A percentile compares a stretch with the other conserved stretches of the same genome.
phyloP scores from a whole-genome alignment of 1,139 yeast genomes.

The Taphrina populina region DNA sequence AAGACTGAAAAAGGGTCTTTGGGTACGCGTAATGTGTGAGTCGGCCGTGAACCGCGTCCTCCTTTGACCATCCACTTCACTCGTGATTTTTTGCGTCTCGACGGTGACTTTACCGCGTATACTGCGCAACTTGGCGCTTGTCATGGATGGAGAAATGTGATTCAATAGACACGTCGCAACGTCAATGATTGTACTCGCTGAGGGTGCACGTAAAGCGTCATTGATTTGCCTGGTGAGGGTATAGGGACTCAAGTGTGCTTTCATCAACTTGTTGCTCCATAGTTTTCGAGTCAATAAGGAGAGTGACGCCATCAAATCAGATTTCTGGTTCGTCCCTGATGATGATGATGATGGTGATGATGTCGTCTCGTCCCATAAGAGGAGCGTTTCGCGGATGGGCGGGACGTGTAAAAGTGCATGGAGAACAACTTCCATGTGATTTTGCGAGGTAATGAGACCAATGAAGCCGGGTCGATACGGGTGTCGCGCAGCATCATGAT shows the following conservation, averaged over 20 bases:
- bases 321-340: too few relatives aligned
- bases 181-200: constrained; percentile 43
- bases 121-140: constrained; percentile 38
- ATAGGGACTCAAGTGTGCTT: constrained; percentile 59
- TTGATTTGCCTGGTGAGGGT: too few relatives aligned
- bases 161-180: constrained; percentile 1
- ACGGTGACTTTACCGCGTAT: constrained; percentile 56
- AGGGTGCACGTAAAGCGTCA: constrained; percentile 49
- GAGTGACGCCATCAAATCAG: constrained; percentile 47
- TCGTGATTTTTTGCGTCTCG: constrained; percentile 43
- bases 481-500: constrained; percentile 50
- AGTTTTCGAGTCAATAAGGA: constrained; percentile 56
- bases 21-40: constrained; percentile 39
- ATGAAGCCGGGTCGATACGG: constrained; percentile 52
- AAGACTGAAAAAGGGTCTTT: constrained; percentile 58
- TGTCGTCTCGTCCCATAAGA: constrained; percentile 46
- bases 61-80: constrained; percentile 41
- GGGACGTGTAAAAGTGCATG: constrained; percentile 59
- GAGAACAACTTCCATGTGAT: constrained; percentile 58
- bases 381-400: constrained; percentile 55
- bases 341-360: constrained; percentile 29
- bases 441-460: constrained; percentile 58
- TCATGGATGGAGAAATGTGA: neutral
- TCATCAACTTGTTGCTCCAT: constrained; percentile 64
- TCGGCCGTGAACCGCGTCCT: constrained; percentile 43